Evolutionary conservation across 495 filamentous ascomycete genomes (phyloP).

Genomic region (Xeromyces bisporus): DNA sequence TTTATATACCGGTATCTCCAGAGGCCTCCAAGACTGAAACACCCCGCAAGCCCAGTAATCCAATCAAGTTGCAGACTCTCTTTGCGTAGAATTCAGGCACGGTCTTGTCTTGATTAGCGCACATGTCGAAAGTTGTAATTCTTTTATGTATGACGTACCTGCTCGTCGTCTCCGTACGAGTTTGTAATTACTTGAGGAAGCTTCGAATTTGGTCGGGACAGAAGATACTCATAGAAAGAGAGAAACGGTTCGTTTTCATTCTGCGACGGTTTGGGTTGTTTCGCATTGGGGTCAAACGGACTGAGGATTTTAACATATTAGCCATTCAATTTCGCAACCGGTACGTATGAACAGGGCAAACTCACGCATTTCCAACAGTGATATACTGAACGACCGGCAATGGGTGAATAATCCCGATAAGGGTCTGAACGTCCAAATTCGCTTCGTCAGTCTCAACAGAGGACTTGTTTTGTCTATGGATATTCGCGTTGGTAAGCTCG

Average conservation of each 20-base stretch:
- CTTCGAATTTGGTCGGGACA: slow-evolving; percentile 31
- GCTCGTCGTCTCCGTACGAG: slow-evolving; percentile 59
- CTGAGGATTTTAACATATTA: no score
- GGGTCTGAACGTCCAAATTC: slow-evolving; percentile 53
- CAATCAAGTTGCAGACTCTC: slow-evolving; percentile 49
- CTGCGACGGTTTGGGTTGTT: slow-evolving; percentile 28
- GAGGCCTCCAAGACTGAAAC: slow-evolving; percentile 46
- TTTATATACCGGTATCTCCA: slow-evolving; percentile 44
- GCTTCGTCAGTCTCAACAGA: slow-evolving; percentile 34
- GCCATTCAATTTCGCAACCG: no score
- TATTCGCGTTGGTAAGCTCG: slow-evolving; percentile 36
- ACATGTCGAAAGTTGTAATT: not conserved
- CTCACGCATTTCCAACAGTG: slow-evolving; percentile 39
- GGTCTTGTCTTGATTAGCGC: slow-evolving; percentile 23
- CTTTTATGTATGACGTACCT: slow-evolving; percentile 3
- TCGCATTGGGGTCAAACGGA: slow-evolving; percentile 39
- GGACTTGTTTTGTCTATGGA: slow-evolving; percentile 30
- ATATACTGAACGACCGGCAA: slow-evolving; percentile 43
- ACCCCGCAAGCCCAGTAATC: slow-evolving; percentile 50
- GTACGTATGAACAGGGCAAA: no score
- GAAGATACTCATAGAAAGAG: slow-evolving; percentile 41
- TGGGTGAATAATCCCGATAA: slow-evolving; percentile 36
- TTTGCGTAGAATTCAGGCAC: slow-evolving; percentile 47
- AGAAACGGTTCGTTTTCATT: slow-evolving; percentile 52
- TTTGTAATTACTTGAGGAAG: slow-evolving; percentile 53